These are phyloP conservation scores for Cladochytrium replicatum DNA, from an alignment of 192 early-diverging fungal species.

Conservation along the genomic window DNA sequence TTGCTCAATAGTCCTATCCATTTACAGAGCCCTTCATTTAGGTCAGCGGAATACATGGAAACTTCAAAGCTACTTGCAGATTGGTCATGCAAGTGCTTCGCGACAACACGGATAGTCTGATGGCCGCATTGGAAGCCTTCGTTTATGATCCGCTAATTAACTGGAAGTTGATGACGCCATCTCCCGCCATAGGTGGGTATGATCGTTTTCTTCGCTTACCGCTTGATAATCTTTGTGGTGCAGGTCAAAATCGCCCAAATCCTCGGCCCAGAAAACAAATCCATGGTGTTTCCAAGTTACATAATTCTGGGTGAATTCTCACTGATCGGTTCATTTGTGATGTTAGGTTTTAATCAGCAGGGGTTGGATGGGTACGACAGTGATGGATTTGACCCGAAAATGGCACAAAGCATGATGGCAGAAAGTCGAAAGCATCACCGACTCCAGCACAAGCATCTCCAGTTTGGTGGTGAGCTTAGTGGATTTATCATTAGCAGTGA, in stretches of 20 bases:
- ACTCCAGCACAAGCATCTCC: constrained; percentile 38
- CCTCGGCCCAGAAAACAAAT: no score
- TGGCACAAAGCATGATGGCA: no score
- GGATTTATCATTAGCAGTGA: no score
- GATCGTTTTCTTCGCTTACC: constrained; percentile 1
- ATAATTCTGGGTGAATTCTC: no score
- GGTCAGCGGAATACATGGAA: constrained; percentile 74
- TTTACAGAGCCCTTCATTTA: neutral
- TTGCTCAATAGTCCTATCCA: neutral
- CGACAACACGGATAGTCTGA: constrained; percentile 75
- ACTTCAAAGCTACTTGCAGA: constrained; percentile 77
- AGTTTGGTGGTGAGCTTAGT: constrained; percentile 36
- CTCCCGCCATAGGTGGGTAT: constrained; percentile 12
- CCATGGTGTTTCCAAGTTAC: no score
- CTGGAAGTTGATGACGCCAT: constrained; percentile 52
- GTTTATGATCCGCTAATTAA: constrained; percentile 83
- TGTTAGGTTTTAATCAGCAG: constrained; percentile 5
- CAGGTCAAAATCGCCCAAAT: no score
- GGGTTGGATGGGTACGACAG: no score
- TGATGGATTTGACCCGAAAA: no score
- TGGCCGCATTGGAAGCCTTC: constrained; percentile 88
- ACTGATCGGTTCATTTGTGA: neutral
- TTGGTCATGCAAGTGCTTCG: constrained; percentile 80
- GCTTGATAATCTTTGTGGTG: constrained; percentile 3
- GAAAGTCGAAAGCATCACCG: constrained; percentile 36